Conservation (phyloP, 2,329 filamentous ascomycete species). For the Monosporascus sp. region DNA sequence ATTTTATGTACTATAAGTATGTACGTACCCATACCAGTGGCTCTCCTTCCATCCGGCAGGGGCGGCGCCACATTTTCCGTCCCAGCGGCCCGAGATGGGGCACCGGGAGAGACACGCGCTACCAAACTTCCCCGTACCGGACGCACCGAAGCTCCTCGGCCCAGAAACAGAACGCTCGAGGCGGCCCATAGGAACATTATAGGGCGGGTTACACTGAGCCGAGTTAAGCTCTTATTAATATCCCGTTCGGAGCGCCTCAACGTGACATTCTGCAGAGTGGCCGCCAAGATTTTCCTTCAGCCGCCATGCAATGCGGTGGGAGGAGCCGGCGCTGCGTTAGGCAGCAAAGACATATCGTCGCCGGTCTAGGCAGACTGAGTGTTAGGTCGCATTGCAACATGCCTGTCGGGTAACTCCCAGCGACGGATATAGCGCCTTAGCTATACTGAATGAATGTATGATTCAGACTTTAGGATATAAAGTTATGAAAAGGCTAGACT, state of each 20-base stretch:
- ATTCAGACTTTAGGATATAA: too few species aligned
- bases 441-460: too few species aligned
- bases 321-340: too few species aligned
- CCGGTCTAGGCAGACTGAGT: too few species aligned
- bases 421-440: too few species aligned
- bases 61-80: neutral
- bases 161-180: neutral
- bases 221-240: neutral
- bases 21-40: neutral
- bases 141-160: neutral
- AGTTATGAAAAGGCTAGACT: too few species aligned
- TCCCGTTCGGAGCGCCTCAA: neutral
- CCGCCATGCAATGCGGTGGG: neutral
- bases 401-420: too few species aligned
- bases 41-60: too few species aligned
- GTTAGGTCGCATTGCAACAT: too few species aligned
- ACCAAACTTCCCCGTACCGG: neutral
- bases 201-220: too few species aligned
- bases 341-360: too few species aligned
- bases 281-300: neutral
- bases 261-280: neutral
- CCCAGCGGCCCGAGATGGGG: neutral
- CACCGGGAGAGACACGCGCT: neutral
- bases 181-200: neutral
- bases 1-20: neutral